Percentiles rank a stretch among this genome's conserved stretches.
phyloP scores from a whole-genome alignment of 2,329 filamentous ascomycete species.

The Fusarium verrucosum region DNA sequence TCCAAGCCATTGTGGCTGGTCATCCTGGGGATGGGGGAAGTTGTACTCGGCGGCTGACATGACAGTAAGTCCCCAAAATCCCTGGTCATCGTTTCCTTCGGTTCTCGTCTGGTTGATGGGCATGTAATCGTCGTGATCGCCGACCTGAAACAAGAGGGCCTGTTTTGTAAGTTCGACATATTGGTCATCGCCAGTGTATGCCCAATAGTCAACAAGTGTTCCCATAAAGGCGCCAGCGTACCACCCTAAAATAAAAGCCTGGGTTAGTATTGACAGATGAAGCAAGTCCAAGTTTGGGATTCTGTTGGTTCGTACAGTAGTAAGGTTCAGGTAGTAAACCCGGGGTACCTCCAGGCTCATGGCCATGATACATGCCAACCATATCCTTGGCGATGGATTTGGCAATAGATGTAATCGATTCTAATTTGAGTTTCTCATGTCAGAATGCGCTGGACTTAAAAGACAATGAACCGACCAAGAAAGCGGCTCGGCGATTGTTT shows the following conservation, averaged over 20 bases:
- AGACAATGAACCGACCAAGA: neutral
- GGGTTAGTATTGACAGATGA: conserved; percentile 7
- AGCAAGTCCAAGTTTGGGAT: neutral
- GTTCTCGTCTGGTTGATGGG: conserved; percentile 74
- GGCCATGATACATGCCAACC: conserved; percentile 54
- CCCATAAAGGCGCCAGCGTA: conserved; percentile 78
- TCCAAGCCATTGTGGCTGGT: conserved; percentile 72
- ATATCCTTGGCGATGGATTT: conserved; percentile 63
- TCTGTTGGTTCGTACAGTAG: conserved; percentile 59
- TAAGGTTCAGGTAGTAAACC: conserved; percentile 64
- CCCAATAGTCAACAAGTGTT: conserved; percentile 84
- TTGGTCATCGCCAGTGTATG: conserved; percentile 76
- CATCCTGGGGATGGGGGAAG: conserved; percentile 66
- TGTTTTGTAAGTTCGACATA: conserved; percentile 75
- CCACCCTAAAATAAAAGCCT: conserved; percentile 66
- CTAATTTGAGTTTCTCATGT: conserved; percentile 46
- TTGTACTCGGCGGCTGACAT: conserved; percentile 76
- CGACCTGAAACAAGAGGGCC: conserved; percentile 78
- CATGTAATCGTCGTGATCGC: conserved; percentile 79
- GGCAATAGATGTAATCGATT: conserved; percentile 60
- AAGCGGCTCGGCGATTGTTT: neutral
- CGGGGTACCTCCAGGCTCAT: conserved; percentile 60
- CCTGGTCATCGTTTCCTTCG: conserved; percentile 79
- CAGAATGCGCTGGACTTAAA: neutral
- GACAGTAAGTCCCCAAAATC: conserved; percentile 76